Percentiles rank a stretch among this genome's conserved stretches.
These are phyloP conservation scores for Ceratobasidium sp. DNA, from an alignment of 1,284 basidiomycete genomes.

Conservation along the genomic window DNA sequence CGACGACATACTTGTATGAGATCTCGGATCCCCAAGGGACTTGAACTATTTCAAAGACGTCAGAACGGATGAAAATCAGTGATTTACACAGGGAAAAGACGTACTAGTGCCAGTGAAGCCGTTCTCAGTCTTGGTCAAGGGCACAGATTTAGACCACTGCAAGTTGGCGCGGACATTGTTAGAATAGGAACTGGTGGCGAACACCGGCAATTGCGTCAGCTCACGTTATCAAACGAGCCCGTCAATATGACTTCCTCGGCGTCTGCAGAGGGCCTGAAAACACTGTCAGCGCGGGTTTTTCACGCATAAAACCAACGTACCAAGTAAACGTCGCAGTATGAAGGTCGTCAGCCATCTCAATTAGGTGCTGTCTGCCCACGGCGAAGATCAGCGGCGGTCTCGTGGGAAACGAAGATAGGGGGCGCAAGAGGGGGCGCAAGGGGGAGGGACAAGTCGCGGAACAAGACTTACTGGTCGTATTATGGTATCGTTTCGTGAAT, in stretches of 20 bases:
- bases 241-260: conserved; percentile 70
- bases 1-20: conserved; percentile 79
- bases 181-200: conserved; percentile 33
- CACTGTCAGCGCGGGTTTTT: conserved; percentile 2
- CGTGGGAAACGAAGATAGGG: conserved; percentile 15
- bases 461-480: conserved; percentile 4
- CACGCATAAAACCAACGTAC: not conserved
- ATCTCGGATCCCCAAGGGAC: conserved; percentile 71
- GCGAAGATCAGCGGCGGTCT: not conserved
- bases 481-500: conserved; percentile 16
- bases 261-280: conserved; percentile 33
- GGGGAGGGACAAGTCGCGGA: not conserved
- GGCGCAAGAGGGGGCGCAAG: not conserved
- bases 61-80: not conserved
- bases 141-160: conserved; percentile 70
- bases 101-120: conserved; percentile 61
- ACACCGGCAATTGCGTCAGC: conserved; percentile 45
- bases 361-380: not conserved
- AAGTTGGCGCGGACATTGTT: conserved; percentile 35
- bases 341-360: conserved; percentile 22
- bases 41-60: conserved; percentile 46
- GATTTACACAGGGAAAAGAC: conserved; percentile 16
- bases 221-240: conserved; percentile 77
- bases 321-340: conserved; percentile 33
- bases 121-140: conserved; percentile 57